Conservation (phyloP, 805 yeast species). For the Metschnikowia gruessii region DNA sequence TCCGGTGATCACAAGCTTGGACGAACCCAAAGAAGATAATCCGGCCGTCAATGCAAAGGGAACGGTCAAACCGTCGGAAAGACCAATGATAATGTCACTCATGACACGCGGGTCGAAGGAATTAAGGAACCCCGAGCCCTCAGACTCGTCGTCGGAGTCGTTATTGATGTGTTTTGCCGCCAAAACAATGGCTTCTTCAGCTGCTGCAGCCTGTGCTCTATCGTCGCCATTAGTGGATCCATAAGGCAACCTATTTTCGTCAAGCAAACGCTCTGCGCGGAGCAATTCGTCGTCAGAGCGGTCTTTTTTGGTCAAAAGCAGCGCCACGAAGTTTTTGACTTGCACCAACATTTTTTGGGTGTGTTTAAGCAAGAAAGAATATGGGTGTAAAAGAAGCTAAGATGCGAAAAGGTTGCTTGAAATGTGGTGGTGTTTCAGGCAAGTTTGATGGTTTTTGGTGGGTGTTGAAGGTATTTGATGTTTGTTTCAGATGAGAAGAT, state of each 20-base stretch:
- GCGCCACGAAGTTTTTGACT: slow-evolving; percentile 34
- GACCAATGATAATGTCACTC: slow-evolving; percentile 90
- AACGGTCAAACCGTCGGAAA: slow-evolving; percentile 93
- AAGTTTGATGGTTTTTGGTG: too few species aligned
- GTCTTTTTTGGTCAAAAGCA: slow-evolving; percentile 23
- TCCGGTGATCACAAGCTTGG: slow-evolving; percentile 91
- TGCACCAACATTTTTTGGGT: slow-evolving; percentile 16
- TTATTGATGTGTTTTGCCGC: slow-evolving; percentile 28
- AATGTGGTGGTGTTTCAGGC: too few species aligned
- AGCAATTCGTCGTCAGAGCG: slow-evolving; percentile 28
- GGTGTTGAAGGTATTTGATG: too few species aligned
- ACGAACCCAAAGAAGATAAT: slow-evolving; percentile 81
- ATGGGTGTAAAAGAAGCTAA: too few species aligned
- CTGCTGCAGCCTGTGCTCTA: slow-evolving; percentile 34
- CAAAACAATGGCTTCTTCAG: slow-evolving; percentile 35
- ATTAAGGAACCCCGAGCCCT: slow-evolving; percentile 40
- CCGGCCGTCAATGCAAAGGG: slow-evolving; percentile 99
- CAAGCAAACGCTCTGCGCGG: slow-evolving; percentile 31
- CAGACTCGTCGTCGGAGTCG: slow-evolving; percentile 21
- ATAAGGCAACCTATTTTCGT: slow-evolving; percentile 35
- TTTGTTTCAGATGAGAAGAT: too few species aligned
- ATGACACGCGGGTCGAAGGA: slow-evolving; percentile 86
- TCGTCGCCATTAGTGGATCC: slow-evolving; percentile 34
- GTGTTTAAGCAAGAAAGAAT: neutral
- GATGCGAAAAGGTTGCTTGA: too few species aligned